phyloP scores from a whole-genome alignment of 257 asterid genomes.

The Solanum chilense region DNA sequence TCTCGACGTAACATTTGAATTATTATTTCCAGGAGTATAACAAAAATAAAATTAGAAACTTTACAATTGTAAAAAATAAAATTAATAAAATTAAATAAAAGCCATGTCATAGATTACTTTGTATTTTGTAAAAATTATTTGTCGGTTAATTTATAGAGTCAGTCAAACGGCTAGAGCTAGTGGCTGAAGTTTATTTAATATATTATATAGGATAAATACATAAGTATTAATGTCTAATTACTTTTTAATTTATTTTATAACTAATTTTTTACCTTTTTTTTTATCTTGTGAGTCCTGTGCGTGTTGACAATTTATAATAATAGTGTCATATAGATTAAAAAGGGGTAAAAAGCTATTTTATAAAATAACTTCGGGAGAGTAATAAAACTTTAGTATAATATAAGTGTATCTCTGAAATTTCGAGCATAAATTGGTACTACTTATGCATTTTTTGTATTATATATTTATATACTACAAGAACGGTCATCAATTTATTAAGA shows the following conservation, averaged over 20 bases:
- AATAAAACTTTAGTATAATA: too few relatives aligned
- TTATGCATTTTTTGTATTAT: too few relatives aligned
- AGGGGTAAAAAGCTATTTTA: too few relatives aligned
- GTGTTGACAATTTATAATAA: too few relatives aligned
- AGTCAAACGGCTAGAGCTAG: neutral
- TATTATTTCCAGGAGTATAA: neutral
- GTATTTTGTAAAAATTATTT: neutral
- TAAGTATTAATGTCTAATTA: too few relatives aligned
- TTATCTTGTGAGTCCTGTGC: too few relatives aligned
- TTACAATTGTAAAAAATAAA: neutral
- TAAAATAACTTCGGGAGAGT: too few relatives aligned
- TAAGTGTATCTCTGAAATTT: too few relatives aligned
- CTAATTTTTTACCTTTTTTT: too few relatives aligned
- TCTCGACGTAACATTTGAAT: neutral
- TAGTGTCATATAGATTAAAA: too few relatives aligned
- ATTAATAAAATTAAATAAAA: neutral
- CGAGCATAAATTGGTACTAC: accelerated
- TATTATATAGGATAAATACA: neutral
- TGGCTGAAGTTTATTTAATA: neutral
- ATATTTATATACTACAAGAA: neutral
- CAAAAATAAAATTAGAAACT: too few relatives aligned
- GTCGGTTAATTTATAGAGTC: neutral
- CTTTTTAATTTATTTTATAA: too few relatives aligned
- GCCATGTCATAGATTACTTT: neutral
- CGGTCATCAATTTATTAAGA: neutral